phyloP scores from a whole-genome alignment of 2,329 filamentous ascomycete species.

The Fusarium devonianum region DNA sequence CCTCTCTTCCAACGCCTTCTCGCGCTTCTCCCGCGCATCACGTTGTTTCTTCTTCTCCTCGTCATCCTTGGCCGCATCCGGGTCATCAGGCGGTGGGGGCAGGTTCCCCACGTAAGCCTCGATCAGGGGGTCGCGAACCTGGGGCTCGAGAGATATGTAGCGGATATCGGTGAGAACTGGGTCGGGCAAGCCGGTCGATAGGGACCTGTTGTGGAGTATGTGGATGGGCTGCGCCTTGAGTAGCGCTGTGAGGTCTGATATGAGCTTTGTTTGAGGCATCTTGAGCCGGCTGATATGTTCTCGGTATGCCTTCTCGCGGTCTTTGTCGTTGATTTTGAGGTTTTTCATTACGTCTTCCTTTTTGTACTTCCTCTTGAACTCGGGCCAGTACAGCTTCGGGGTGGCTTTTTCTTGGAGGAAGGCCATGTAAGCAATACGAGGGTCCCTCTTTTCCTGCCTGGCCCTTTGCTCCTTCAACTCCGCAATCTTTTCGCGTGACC shows the following conservation, averaged over 20 bases:
- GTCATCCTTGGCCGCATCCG: slow-evolving; percentile 53
- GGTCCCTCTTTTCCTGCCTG: slow-evolving; percentile 81
- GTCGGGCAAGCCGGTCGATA: slow-evolving; percentile 64
- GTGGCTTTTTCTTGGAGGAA: slow-evolving; percentile 84
- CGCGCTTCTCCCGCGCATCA: slow-evolving; percentile 64
- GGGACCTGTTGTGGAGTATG: slow-evolving; percentile 66
- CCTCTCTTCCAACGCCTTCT: slow-evolving; percentile 71
- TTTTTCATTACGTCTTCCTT: slow-evolving; percentile 84
- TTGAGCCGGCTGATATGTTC: slow-evolving; percentile 75
- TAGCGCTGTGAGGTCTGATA: slow-evolving; percentile 71
- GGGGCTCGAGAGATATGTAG: slow-evolving; percentile 70
- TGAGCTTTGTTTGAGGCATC: slow-evolving; percentile 69
- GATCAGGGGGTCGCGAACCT: slow-evolving; percentile 69
- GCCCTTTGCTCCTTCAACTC: slow-evolving; percentile 75
- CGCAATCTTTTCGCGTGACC: slow-evolving; percentile 80
- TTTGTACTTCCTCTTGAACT: slow-evolving; percentile 91
- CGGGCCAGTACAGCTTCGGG: slow-evolving; percentile 94
- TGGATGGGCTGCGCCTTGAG: slow-evolving; percentile 67
- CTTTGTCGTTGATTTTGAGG: slow-evolving; percentile 72
- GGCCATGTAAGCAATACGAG: slow-evolving; percentile 79
- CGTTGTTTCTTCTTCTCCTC: slow-evolving; percentile 57
- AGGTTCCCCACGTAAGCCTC: slow-evolving; percentile 72
- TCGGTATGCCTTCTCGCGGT: slow-evolving; percentile 80
- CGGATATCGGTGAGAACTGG: slow-evolving; percentile 71
- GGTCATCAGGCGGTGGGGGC: slow-evolving; percentile 61